These are phyloP conservation scores for Aspergillus taichungensis DNA, from an alignment of 495 filamentous ascomycete genomes.

Conservation along the genomic window DNA sequence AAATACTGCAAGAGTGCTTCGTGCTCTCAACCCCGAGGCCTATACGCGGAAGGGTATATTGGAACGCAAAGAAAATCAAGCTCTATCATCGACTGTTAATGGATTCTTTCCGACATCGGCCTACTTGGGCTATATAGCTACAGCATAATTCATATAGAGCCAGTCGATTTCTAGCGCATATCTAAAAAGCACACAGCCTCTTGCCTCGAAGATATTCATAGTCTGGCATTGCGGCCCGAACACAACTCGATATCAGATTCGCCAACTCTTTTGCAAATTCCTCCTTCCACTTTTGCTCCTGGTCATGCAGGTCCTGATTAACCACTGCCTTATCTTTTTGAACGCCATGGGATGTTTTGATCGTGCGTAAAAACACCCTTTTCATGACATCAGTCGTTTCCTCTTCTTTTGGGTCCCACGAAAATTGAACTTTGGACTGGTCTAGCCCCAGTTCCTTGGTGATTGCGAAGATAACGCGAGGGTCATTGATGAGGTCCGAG, in stretches of 20 bases:
- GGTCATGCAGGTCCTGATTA: slow-evolving; percentile 18
- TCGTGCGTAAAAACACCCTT: slow-evolving; percentile 15
- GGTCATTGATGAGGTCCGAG: slow-evolving; percentile 24
- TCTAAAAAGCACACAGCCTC: background rate
- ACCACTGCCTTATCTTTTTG: slow-evolving; percentile 18
- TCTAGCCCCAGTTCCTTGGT: slow-evolving; percentile 21
- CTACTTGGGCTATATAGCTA: no score
- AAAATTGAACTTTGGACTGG: slow-evolving; percentile 14
- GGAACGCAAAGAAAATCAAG: no score
- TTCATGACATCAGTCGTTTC: no score
- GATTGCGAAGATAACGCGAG: slow-evolving; percentile 17
- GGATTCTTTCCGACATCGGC: no score
- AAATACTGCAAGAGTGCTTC: no score
- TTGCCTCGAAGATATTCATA: slow-evolving; percentile 27
- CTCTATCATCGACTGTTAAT: no score
- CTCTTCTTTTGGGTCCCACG: slow-evolving; percentile 24
- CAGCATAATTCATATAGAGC: no score
- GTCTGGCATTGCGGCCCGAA: slow-evolving; percentile 28
- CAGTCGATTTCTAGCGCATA: no score
- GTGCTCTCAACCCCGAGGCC: no score
- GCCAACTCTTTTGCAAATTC: slow-evolving; percentile 32
- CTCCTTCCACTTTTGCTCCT: slow-evolving; percentile 30
- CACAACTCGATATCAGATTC: slow-evolving; percentile 18
- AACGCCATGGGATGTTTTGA: slow-evolving; percentile 19
- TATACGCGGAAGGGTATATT: no score